Percentiles rank a stretch among this genome's conserved stretches.
These are phyloP conservation scores for Saussurea involucrata DNA, from an alignment of 129 eudicot species.

Conservation along the genomic window DNA sequence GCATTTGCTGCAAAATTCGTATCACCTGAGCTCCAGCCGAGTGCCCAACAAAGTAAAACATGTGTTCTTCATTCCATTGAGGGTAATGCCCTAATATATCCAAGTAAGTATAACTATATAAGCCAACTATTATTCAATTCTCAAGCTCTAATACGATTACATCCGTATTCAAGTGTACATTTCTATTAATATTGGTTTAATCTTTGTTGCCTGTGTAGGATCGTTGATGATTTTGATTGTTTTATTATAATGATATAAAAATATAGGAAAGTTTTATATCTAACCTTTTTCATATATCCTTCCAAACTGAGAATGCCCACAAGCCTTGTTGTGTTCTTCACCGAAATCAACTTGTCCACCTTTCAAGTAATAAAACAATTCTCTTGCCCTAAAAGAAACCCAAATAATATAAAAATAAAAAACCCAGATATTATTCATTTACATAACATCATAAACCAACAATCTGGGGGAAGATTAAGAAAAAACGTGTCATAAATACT, in stretches of 20 bases:
- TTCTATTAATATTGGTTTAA: neutral
- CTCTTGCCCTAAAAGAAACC: constrained; percentile 69
- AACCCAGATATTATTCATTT: constrained; percentile 3
- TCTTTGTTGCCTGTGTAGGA: neutral
- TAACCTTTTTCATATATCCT: constrained; percentile 61
- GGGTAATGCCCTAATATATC: constrained; percentile 67
- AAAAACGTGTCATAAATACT: constrained; percentile 81
- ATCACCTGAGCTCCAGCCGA: constrained; percentile 96
- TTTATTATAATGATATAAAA: neutral
- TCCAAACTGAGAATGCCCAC: constrained; percentile 93
- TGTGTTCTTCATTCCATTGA: constrained; percentile 96
- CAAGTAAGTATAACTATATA: neutral
- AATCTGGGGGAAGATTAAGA: neutral
- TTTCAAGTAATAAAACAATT: constrained; percentile 84
- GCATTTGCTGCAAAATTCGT: constrained; percentile 92
- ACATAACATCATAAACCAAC: constrained; percentile 8
- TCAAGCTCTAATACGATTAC: too few relatives aligned
- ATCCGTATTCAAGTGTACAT: neutral
- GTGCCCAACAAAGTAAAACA: constrained; percentile 96
- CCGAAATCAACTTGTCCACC: constrained; percentile 98
- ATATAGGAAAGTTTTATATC: too few relatives aligned
- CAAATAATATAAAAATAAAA: constrained; percentile 11
- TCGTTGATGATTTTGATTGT: neutral
- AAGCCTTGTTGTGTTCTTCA: constrained; percentile 91
- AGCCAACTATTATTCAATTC: constrained; percentile 20